Base-by-base conservation (phyloP, 192 early-diverging fungal genomes). In the Diversispora eburnea region DNA sequence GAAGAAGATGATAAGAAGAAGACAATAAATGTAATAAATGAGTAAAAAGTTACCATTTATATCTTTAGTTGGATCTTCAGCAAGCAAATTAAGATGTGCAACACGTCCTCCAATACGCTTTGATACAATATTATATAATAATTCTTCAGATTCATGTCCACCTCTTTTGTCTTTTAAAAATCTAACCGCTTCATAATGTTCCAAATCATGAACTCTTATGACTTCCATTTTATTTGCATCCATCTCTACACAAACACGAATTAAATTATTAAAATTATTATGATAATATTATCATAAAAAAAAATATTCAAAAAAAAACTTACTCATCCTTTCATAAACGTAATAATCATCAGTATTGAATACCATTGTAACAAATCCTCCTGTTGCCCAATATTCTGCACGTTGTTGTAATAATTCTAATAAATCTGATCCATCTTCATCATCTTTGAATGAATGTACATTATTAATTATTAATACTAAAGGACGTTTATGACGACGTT, bases 261-360 rank as follows among this genome's bases (percentile, higher is more conserved):
- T 41, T 41, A 62, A 17, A 3, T 33, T 41, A 15, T 62, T 15
- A 39, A 5, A 62, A 33, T 33, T 13, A 43, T 15, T 62, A 41
- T 42, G 60, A 41, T 41, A 41, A 5, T 15, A 62, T 62, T 3
- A 22, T 25, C 2, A 43, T 17, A 58, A 3, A 0, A 41, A 17
- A 42, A 56, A 12, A 69, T 5, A 39, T 39, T n/a, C 13, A 51
- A 51, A 51, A 1, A 4, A 48, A 49, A 12, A 73, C 59, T 60
- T 22, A 73, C 71, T 73, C 71, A 73, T 52, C 4, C 71, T 20
- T 17, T 73, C 71, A 52, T 73, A 73, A 13, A 73, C 59, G 8
- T 42, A 10, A 63, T 73, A 73, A 73, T 73, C 71, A 73, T 73
- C 59, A 5, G 71, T 73, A 47, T 73, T 73, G n/a, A 73, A 73